Conservation (phyloP, 2,329 filamentous ascomycete genomes). For the Scolecobasidium constrictum region DNA sequence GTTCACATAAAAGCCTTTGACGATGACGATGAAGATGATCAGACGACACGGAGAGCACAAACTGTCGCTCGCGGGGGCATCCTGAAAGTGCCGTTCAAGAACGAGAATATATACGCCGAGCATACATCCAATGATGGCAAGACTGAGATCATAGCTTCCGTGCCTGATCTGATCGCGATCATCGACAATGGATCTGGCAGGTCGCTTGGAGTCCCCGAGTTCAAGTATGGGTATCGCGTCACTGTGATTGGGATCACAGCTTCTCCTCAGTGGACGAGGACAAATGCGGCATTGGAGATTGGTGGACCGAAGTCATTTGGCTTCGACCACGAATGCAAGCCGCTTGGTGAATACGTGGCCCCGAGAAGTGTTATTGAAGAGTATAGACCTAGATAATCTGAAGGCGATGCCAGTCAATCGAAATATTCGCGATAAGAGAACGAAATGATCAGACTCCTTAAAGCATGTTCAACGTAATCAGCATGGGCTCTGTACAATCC, state of each 20-base stretch:
- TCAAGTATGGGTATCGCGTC: slow-evolving; percentile 42
- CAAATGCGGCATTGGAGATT: slow-evolving; percentile 35
- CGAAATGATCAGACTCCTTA: too few relatives aligned
- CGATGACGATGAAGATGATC: slow-evolving; percentile 22
- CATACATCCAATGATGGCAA: slow-evolving; percentile 23
- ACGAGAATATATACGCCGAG: slow-evolving; percentile 57
- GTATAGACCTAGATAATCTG: too few relatives aligned
- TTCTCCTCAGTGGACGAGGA: slow-evolving; percentile 43
- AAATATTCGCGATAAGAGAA: too few relatives aligned
- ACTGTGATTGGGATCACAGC: slow-evolving; percentile 44
- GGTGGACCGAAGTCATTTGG: slow-evolving; percentile 41
- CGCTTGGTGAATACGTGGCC: slow-evolving; percentile 41
- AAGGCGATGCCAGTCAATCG: too few relatives aligned
- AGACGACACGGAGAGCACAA: slow-evolving; percentile 21
- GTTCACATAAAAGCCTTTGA: slow-evolving; percentile 35
- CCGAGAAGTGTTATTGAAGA: slow-evolving; percentile 44
- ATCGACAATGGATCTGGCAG: slow-evolving; percentile 38
- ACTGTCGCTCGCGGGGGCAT: too few relatives aligned
- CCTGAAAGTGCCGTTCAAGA: slow-evolving; percentile 61
- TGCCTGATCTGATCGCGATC: slow-evolving; percentile 39
- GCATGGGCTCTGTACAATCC: too few relatives aligned
- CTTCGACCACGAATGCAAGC: slow-evolving; percentile 36
- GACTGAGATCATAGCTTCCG: slow-evolving; percentile 33
- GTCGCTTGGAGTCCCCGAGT: slow-evolving; percentile 43
- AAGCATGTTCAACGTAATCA: too few relatives aligned